These are phyloP conservation scores for Pyrenula massariospora DNA, from an alignment of 495 filamentous ascomycete genomes.

Conservation along the genomic window DNA sequence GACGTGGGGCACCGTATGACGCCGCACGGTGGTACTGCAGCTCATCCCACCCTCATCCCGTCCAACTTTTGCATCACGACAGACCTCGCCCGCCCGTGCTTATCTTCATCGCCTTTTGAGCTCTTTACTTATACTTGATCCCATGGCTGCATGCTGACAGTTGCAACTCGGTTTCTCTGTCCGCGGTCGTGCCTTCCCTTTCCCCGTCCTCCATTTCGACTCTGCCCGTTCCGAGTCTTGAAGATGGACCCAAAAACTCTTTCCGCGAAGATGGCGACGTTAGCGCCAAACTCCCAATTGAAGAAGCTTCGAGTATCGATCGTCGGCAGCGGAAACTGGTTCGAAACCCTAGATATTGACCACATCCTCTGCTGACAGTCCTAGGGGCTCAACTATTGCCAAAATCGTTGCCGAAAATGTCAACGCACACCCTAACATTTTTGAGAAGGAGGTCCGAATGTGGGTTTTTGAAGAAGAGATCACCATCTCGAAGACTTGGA, in stretches of 20 bases:
- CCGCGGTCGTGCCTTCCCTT: background rate
- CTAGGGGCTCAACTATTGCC: constrained; percentile 86
- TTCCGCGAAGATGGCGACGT: constrained; percentile 24
- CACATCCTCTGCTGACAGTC: constrained; percentile 3
- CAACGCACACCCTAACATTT: constrained; percentile 59
- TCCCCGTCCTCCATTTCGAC: background rate
- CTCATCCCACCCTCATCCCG: too few species aligned
- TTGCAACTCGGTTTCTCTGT: background rate
- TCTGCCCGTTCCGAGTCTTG: background rate
- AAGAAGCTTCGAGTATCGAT: constrained; percentile 91
- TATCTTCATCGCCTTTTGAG: too few species aligned
- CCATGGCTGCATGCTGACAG: background rate
- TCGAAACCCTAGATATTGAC: constrained; percentile 12
- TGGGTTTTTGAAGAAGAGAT: constrained; percentile 92
- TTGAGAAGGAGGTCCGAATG: constrained; percentile 88
- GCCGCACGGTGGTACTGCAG: too few species aligned
- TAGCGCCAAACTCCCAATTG: constrained; percentile 20
- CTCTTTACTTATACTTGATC: too few species aligned
- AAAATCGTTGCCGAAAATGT: constrained; percentile 96
- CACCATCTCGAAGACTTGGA: constrained; percentile 51
- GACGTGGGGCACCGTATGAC: too few species aligned
- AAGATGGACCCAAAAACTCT: background rate
- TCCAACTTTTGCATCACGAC: too few species aligned
- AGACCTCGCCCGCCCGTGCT: too few species aligned
- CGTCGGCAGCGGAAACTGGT: constrained; percentile 96